Evolutionary conservation across 345 rosid species (phyloP), one percentile per base, ranked within the genome.

Genomic region (Diplotaxis tenuifolia): DNA sequence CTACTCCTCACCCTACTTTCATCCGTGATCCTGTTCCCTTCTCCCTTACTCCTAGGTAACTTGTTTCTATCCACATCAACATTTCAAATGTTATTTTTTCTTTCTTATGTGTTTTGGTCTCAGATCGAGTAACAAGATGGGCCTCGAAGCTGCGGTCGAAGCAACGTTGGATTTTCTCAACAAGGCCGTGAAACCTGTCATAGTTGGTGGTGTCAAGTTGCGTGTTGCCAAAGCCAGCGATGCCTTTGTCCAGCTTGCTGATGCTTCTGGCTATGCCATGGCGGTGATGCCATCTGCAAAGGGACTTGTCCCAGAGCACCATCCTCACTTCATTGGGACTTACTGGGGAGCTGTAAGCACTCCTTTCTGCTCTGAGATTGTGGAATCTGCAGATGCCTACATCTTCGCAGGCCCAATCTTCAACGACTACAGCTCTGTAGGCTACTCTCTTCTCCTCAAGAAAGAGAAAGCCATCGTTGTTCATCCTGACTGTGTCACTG

Each of bases 211-310:
- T 31, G 80, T 83, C 1, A 87, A 84, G 5, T 73, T 87, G 31
- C 74, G 83, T 49, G 77, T 73, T 0, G 80, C 88, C 0, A 80
- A 85, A 66, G 89, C 92, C 0, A 45, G 68, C 22, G 83, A 85
- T 0, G 80, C 85, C 1, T 85, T 85, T 40, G 69, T 79, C 0
- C 79, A 79, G 40, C 52, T 87, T 19, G 89, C 86, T 0, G 82
- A 85, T 66, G 83, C 87, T 22, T 67, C 85, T 2, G 87, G 87
- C 2, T 83, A 85, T 32, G 75, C 85, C 0, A 21, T 84, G 7
- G 86, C 87, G 0, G 82, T 81, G 65, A 82, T 87, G 91, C 89
- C 91, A 7, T 83, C 85, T 8, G 86, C 84, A 0, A 87, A 87
- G 62, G 89, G 91, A 11, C 62, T 85, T 4, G 82, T 87, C 4